These are phyloP conservation scores for Marasmius sp. DNA, from an alignment of 1,284 basidiomycete species.

Conservation along the genomic window DNA sequence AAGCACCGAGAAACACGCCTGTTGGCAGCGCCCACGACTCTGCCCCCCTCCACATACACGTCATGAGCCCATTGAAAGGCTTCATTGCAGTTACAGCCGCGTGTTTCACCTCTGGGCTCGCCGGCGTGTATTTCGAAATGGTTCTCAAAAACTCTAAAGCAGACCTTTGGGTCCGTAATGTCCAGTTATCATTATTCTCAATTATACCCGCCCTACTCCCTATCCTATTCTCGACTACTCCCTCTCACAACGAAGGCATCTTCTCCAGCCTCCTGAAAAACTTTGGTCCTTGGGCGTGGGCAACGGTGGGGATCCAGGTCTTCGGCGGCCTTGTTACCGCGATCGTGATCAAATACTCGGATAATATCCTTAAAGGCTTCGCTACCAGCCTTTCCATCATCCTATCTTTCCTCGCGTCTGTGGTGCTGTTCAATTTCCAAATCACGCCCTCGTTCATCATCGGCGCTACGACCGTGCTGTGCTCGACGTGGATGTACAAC, in stretches of 20 bases:
- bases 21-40: slow-evolving; percentile 59
- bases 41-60: slow-evolving; percentile 39
- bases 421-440: slow-evolving; percentile 85
- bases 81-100: slow-evolving; percentile 87
- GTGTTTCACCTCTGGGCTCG: slow-evolving; percentile 94
- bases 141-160: slow-evolving; percentile 89
- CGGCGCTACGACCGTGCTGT: slow-evolving; percentile 82
- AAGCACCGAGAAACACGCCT: slow-evolving; percentile 28
- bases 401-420: slow-evolving; percentile 89
- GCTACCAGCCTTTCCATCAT: slow-evolving; percentile 94
- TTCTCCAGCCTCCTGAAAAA: slow-evolving; percentile 60
- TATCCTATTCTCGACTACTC: slow-evolving; percentile 51
- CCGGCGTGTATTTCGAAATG: slow-evolving; percentile 98
- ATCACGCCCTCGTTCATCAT: slow-evolving; percentile 87
- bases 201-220: slow-evolving; percentile 80
- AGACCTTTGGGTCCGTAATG: slow-evolving; percentile 96
- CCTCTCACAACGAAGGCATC: slow-evolving; percentile 41
- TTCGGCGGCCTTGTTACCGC: slow-evolving; percentile 93
- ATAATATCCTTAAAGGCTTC: slow-evolving; percentile 94
- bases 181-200: slow-evolving; percentile 94
- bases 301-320: slow-evolving; percentile 87
- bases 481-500: slow-evolving; percentile 88
- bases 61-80: slow-evolving; percentile 84
- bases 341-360: slow-evolving; percentile 84
- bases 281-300: slow-evolving; percentile 93